Base-by-base conservation (phyloP, 106 monocot species). In the Acorus gramineus region DNA sequence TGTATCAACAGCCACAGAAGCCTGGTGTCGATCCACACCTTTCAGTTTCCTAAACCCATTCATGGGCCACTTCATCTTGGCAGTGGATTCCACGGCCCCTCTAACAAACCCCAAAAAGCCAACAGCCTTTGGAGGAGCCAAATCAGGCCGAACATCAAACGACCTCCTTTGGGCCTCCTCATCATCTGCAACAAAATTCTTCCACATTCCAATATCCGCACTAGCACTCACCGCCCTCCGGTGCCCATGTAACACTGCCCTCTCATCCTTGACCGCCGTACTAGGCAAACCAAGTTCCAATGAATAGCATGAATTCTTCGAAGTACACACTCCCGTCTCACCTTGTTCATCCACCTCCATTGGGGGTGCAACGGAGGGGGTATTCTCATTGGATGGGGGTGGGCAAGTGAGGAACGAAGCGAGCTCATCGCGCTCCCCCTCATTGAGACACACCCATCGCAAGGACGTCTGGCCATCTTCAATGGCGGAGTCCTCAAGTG, bases 31-130 rank as follows among this genome's bases (percentile, higher is more conserved):
- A 14, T 69, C 64, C 42, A 11, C 4, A 69, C 10, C 45, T 42
- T 58, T 81, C 67, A 72, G 75, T 60, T 83, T 86, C 68, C 70
- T 74, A 12, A 76, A 76, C 7, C 77, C 82, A 69, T 74, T 78
- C 60, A 53, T 75, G 46, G 66, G 56, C 76, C 75, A 81, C 4
- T 78, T 86, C 48, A 60, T 71, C 59, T 69, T 86, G 54, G 76
- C 52, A 14, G 66, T 64, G 8, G 80, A 73, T 53, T 86, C 83
- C 13, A 80, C 42, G 13, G 71, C 58, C 45, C 60, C 61, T 28
- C 49, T 57, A 28, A 28, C 28, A 44, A 86, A 71, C 2, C 62
- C 72, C 57, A 75, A 71, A 7, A 81, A 65, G 48, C 80, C 76
- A 14, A 61, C 60, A 6, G 76, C 64, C 59, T 66, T 80, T 6